phyloP scores from a whole-genome alignment of 768 basidiomycete genomes.

The Tylopilus sp. region DNA sequence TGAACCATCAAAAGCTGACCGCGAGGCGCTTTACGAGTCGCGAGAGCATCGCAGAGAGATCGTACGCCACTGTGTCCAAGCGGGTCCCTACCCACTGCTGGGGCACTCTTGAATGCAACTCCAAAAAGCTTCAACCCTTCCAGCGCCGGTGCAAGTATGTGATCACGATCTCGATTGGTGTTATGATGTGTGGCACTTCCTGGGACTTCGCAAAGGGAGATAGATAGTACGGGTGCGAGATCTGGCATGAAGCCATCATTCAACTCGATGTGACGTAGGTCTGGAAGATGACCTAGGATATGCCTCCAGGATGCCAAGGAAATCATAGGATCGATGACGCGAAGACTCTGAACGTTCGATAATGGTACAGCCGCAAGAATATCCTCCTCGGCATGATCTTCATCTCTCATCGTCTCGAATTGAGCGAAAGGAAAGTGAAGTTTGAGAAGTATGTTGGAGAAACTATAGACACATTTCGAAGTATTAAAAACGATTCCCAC shows the following conservation, averaged over 20 bases:
- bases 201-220: neutral
- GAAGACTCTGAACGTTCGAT: neutral
- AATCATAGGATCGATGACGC: neutral
- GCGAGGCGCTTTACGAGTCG: neutral
- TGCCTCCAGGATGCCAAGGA: conserved; percentile 3
- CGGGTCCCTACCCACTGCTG: neutral
- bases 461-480: neutral
- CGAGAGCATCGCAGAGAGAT: neutral
- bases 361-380: neutral
- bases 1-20: neutral
- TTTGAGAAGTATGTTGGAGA: neutral
- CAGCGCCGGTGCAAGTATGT: neutral
- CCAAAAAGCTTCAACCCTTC: neutral
- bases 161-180: neutral
- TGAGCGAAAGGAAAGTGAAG: neutral
- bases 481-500: neutral
- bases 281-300: neutral
- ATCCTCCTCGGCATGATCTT: neutral
- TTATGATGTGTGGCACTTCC: too few species aligned
- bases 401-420: neutral
- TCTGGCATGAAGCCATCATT: neutral
- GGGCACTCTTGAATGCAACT: neutral
- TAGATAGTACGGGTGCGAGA: neutral
- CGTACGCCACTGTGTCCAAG: neutral
- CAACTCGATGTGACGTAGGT: neutral